phyloP scores from a whole-genome alignment of 129 eudicot genomes.

The Ambrosia artemisiifolia region DNA sequence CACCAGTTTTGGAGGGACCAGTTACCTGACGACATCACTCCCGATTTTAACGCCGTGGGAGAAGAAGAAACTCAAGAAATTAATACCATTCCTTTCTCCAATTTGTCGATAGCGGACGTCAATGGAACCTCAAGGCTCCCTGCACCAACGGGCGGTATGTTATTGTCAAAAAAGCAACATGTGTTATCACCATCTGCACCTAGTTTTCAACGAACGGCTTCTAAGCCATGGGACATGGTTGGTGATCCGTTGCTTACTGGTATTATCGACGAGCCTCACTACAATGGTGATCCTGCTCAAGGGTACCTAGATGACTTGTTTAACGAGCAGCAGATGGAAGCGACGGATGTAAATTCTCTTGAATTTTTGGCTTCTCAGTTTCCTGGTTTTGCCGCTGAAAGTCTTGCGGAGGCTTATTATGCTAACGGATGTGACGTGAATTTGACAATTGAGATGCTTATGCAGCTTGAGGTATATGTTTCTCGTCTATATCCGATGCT shows the following conservation, averaged over 20 bases:
- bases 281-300: slow-evolving; percentile 45
- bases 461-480: slow-evolving; percentile 85
- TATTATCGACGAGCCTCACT: slow-evolving; percentile 40
- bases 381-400: slow-evolving; percentile 86
- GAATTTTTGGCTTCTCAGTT: slow-evolving; percentile 78
- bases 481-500: not conserved
- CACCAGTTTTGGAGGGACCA: slow-evolving; percentile 81
- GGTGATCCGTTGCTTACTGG: slow-evolving; percentile 47
- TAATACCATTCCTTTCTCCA: slow-evolving; percentile 48
- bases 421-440: slow-evolving; percentile 80
- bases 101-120: slow-evolving; percentile 50
- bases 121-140: slow-evolving; percentile 46
- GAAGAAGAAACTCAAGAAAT: slow-evolving; percentile 53
- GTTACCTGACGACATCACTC: slow-evolving; percentile 95
- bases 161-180: slow-evolving; percentile 28
- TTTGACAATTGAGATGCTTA: slow-evolving; percentile 84
- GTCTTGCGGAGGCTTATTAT: slow-evolving; percentile 77
- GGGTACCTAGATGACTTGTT: slow-evolving; percentile 50
- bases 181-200: slow-evolving; percentile 44
- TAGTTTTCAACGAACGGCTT: slow-evolving; percentile 33
- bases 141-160: slow-evolving; percentile 2
- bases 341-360: slow-evolving; percentile 48
- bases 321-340: slow-evolving; percentile 59
- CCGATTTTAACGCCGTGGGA: slow-evolving; percentile 64
- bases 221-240: slow-evolving; percentile 65